phyloP scores from a whole-genome alignment of 345 rosid genomes.

The Melaleuca alternifolia region DNA sequence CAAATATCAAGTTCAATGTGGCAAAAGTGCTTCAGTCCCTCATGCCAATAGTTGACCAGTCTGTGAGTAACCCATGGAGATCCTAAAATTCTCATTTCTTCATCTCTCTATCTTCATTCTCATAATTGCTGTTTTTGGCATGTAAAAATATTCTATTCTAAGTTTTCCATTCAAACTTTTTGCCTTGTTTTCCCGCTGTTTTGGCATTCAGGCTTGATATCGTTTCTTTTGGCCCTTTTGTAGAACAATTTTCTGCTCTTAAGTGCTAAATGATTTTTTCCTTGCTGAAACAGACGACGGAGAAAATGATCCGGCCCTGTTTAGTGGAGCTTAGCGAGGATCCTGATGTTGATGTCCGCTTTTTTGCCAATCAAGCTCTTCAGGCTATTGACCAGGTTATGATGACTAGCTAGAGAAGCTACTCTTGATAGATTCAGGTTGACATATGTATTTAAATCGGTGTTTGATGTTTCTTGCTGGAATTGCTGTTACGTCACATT shows the following conservation, averaged over 20 bases:
- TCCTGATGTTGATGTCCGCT: conserved; percentile 90
- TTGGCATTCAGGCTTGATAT: background rate
- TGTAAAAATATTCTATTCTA: background rate
- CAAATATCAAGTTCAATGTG: conserved; percentile 92
- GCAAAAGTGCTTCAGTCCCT: conserved; percentile 94
- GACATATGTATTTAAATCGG: background rate
- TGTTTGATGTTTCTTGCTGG: background rate
- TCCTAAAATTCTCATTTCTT: background rate
- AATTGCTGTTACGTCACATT: background rate
- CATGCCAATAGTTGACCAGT: conserved; percentile 68
- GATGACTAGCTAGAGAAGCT: conserved; percentile 53
- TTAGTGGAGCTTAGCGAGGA: conserved; percentile 84
- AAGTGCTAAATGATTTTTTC: background rate
- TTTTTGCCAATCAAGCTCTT: conserved; percentile 74
- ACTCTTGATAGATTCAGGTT: background rate
- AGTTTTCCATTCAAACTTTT: background rate
- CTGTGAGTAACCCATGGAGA: conserved; percentile 36
- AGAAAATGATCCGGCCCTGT: conserved; percentile 66
- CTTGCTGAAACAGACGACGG: conserved; percentile 41
- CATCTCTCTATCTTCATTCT: background rate
- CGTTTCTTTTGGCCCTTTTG: background rate
- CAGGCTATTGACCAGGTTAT: conserved; percentile 61
- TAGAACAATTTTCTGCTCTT: background rate
- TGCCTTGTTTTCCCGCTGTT: background rate
- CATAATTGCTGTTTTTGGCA: background rate